phyloP scores from a whole-genome alignment of 2,329 filamentous ascomycete species.

The Fusarium dimerum region DNA sequence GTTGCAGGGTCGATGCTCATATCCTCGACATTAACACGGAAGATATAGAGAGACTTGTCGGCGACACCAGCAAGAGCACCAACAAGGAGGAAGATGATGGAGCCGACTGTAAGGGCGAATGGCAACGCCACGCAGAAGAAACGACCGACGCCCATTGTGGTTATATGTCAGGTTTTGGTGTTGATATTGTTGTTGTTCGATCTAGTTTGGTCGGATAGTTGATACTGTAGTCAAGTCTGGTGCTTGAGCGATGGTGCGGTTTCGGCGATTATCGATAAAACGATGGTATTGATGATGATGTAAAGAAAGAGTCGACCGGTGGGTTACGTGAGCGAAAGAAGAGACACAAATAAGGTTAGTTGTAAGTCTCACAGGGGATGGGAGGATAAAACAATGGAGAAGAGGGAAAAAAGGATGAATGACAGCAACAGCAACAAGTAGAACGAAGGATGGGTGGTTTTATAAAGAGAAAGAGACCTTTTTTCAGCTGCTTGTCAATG shows the following conservation, averaged over 20 bases:
- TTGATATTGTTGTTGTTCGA: constrained; percentile 6
- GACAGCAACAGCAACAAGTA: too few relatives aligned
- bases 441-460: neutral
- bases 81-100: constrained; percentile 68
- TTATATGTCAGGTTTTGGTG: constrained; percentile 25
- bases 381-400: constrained; percentile 4
- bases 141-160: constrained; percentile 66
- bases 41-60: constrained; percentile 58
- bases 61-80: constrained; percentile 57
- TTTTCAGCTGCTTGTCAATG: too few relatives aligned
- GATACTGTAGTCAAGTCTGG: constrained; percentile 7
- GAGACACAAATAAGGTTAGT: constrained; percentile 3
- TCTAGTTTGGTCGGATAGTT: constrained; percentile 25
- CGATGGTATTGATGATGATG: neutral
- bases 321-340: neutral
- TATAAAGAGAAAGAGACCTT: too few relatives aligned
- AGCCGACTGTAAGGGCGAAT: constrained; percentile 76
- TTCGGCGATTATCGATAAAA: constrained; percentile 18
- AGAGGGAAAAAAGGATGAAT: too few relatives aligned
- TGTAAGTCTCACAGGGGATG: constrained; percentile 7
- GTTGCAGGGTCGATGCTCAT: constrained; percentile 46
- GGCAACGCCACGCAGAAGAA: constrained; percentile 86
- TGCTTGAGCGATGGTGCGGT: constrained; percentile 14
- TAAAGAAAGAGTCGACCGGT: neutral
- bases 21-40: constrained; percentile 62